phyloP scores from a whole-genome alignment of 1,284 basidiomycete species.

The Naganishia liquefaciens region DNA sequence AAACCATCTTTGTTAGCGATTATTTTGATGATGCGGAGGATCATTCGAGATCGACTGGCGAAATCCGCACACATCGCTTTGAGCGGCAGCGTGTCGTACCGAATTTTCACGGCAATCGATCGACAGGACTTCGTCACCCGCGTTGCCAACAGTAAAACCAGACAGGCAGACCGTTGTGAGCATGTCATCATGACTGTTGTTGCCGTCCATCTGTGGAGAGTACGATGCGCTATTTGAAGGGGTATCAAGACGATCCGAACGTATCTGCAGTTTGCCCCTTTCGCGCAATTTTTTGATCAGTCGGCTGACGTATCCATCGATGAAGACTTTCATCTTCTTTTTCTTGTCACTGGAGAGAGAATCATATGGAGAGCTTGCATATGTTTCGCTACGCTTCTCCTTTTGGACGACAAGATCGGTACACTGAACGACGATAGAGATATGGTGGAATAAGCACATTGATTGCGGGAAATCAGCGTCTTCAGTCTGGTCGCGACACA shows the following conservation, averaged over 20 bases:
- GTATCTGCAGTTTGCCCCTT: background rate
- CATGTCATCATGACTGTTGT: slow-evolving; percentile 35
- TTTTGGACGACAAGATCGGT: slow-evolving; percentile 82
- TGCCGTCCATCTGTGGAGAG: slow-evolving; percentile 35
- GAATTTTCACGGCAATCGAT: too few species aligned
- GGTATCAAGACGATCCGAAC: too few species aligned
- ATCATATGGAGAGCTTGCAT: slow-evolving; percentile 69
- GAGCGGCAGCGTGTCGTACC: too few species aligned
- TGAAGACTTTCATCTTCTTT: slow-evolving; percentile 87
- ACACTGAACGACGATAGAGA: slow-evolving; percentile 56
- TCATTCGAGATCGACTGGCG: too few species aligned
- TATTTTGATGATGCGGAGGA: too few species aligned
- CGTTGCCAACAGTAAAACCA: too few species aligned
- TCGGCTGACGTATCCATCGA: slow-evolving; percentile 73
- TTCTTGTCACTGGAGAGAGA: slow-evolving; percentile 80
- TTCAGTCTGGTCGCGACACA: too few species aligned
- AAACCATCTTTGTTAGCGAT: too few species aligned
- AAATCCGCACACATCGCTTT: too few species aligned
- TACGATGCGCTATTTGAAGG: background rate
- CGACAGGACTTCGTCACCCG: too few species aligned
- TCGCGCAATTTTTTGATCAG: slow-evolving; percentile 49
- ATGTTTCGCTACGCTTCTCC: slow-evolving; percentile 86
- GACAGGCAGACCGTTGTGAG: background rate
- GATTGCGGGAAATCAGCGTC: too few species aligned
- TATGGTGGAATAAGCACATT: too few species aligned